Conservation (phyloP, 1,139 yeast species). For the Sporopachydermia cereana region DNA sequence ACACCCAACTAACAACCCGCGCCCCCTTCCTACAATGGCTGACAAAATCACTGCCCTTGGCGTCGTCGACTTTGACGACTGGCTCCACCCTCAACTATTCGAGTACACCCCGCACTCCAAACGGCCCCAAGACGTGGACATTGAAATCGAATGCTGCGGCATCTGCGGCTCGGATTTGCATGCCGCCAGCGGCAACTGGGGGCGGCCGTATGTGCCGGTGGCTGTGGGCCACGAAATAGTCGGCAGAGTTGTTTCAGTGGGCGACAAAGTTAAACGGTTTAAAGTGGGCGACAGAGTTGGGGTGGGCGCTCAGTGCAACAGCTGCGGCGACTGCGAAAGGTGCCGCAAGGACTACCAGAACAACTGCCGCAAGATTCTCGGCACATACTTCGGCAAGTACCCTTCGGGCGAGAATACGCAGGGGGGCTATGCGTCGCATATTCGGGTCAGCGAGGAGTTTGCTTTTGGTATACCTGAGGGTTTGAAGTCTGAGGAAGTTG, state of each 20-base stretch:
- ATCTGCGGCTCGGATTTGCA: conserved; percentile 53
- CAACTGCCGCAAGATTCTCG: conserved; percentile 34
- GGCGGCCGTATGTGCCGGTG: conserved; percentile 21
- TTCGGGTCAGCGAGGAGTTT: conserved; percentile 41
- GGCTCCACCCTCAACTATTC: background rate
- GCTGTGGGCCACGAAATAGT: conserved; percentile 43
- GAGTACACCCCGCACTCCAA: background rate
- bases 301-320: conserved; percentile 42
- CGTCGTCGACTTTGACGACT: background rate
- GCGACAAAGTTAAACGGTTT: conserved; percentile 27
- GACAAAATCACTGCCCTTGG: background rate
- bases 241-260: conserved; percentile 42
- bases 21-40: too few relatives aligned
- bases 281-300: conserved; percentile 53
- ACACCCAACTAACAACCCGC: too few relatives aligned
- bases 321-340: conserved; percentile 37
- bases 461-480: conserved; percentile 47
- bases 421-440: conserved; percentile 53
- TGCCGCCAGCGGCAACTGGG: conserved; percentile 32
- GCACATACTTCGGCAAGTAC: conserved; percentile 28
- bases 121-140: conserved; percentile 33
- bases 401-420: conserved; percentile 27
- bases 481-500: conserved; percentile 36
- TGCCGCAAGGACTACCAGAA: conserved; percentile 38
- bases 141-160: conserved; percentile 41